Base-by-base conservation (phyloP, 345 rosid species). In the Draba incana region DNA sequence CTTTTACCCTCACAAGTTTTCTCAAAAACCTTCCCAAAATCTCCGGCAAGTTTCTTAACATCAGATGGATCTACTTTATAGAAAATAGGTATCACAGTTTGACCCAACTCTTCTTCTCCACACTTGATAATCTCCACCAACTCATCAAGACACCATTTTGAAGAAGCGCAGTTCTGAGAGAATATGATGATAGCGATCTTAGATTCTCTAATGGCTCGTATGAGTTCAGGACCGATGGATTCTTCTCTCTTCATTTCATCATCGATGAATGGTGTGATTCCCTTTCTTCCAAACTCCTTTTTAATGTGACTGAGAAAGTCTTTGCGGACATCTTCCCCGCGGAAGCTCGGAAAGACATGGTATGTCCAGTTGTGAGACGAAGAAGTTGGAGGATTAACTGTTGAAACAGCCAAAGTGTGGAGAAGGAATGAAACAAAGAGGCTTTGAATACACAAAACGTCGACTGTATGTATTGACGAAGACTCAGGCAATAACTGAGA, bases 161-260 rank as follows among this genome's bases (percentile, higher is more conserved):
- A 59, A 42, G 54, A 55, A 44, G 39, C 63, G 0, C 55, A 67
- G 57, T 59, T 69, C 35, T 1, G 28, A 0, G 75, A 62, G 47
- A 70, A 47, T 27, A 70, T 23, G 28, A 62, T 0, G 28, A 70
- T 35, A 0, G 68, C 27, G 2, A 70, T 53, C 62, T 51, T 62
- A 30, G 56, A 70, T 44, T 48, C 54, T 54, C 62, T 70, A 23
- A 62, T 70, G 0, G 56, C 75, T 0, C 0, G 39, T 3, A 31
- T 44, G 47, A 71, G 75, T 35, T 71, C 69, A 4, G 56, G 62
- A 27, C 39, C 31, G 8, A 71, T 62, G 4, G 64, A 53, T 11
- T 44, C 62, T 20, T 68, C 68, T 53, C 75, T 70, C 62, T 44
- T 44, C 28, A 53, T 70, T 13, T 39, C 43, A 5, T 71, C 38